Conservation (phyloP, 179 eudicot genomes). For the Beta lomatogona region DNA sequence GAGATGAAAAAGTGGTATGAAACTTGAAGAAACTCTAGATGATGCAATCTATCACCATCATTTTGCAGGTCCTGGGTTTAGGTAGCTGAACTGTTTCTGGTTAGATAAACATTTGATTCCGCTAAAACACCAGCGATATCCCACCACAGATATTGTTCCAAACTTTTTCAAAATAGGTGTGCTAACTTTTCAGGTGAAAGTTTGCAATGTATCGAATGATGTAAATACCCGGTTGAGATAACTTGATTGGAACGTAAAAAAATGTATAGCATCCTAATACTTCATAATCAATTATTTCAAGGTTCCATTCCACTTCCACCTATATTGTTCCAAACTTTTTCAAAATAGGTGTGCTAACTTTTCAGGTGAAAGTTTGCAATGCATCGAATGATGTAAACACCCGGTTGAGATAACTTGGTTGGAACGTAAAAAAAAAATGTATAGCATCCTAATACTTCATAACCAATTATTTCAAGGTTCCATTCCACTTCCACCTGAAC, state of each 20-base stretch:
- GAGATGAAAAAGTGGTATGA: background rate
- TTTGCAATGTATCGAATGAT: background rate
- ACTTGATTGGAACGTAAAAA: background rate
- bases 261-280: background rate
- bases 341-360: background rate
- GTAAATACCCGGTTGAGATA: background rate
- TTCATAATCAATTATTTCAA: conserved; percentile 1
- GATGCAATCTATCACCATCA: background rate
- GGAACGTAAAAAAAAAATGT: background rate
- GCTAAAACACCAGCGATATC: background rate
- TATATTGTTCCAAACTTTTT: too few relatives aligned
- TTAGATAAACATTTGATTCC: background rate
- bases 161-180: background rate
- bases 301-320: background rate
- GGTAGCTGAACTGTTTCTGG: background rate
- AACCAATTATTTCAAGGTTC: conserved; percentile 1
- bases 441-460: background rate
- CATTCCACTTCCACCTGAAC: background rate
- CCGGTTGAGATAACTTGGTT: background rate
- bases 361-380: background rate
- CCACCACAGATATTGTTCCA: background rate
- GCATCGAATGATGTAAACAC: background rate
- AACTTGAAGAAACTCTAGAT: background rate
- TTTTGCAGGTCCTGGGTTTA: background rate
- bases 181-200: background rate